Conservation (phyloP, 768 basidiomycete genomes). For the Russula griseocarnosa region DNA sequence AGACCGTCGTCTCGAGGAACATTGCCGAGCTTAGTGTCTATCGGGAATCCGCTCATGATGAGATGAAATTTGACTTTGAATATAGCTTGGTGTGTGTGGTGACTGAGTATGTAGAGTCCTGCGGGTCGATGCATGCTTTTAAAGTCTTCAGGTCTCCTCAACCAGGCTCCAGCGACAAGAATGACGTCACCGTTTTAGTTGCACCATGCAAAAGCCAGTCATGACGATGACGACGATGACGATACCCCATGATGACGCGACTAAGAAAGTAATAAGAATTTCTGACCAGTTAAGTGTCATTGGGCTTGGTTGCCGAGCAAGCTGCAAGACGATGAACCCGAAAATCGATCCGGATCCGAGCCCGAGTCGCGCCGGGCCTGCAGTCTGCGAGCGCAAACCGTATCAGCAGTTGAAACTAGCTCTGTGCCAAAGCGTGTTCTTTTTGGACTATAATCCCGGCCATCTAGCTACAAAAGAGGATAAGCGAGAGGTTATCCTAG, state of each 20-base stretch:
- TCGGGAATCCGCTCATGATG: conserved; percentile 1
- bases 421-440: neutral
- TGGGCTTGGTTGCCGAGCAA: neutral
- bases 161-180: no score
- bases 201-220: neutral
- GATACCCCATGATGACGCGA: no score
- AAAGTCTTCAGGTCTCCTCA: neutral
- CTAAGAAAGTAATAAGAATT: no score
- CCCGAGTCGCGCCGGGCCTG: no score
- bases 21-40: neutral
- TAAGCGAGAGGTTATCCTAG: neutral
- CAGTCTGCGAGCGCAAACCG: neutral
- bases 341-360: no score
- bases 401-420: neutral
- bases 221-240: no score
- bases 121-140: neutral
- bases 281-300: no score
- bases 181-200: conserved; percentile 12
- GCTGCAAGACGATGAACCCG: neutral
- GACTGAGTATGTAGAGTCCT: no score
- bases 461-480: neutral
- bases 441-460: neutral
- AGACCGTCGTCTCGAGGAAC: conserved; percentile 11
- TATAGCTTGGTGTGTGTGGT: neutral
- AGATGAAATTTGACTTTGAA: neutral